Conservation (phyloP, 441 rosid genomes). For the Arabidopsis lyrata region DNA sequence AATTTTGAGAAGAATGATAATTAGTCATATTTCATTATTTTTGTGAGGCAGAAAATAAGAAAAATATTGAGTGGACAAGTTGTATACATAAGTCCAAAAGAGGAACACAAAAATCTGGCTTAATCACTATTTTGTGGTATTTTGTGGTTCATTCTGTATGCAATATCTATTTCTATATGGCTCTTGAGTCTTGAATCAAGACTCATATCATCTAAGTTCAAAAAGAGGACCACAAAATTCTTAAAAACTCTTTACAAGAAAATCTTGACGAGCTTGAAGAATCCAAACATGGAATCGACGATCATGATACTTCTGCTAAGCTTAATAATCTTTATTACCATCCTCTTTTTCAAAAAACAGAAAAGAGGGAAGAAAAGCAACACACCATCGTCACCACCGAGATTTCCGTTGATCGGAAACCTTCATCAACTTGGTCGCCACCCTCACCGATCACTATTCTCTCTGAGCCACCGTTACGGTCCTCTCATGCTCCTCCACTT, state of each 20-base stretch:
- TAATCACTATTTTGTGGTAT: neutral
- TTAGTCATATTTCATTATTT: neutral
- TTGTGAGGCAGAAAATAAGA: too few relatives aligned
- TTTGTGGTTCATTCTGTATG: neutral
- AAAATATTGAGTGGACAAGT: neutral
- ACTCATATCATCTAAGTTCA: too few relatives aligned
- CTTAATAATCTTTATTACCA: neutral
- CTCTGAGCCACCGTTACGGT: conserved; percentile 52
- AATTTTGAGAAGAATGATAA: neutral
- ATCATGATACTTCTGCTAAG: neutral
- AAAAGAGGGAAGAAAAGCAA: neutral
- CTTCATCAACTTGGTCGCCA: conserved; percentile 51
- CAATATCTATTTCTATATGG: too few relatives aligned
- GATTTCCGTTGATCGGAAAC: conserved; percentile 59
- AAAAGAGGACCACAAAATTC: neutral
- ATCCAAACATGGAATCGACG: too few relatives aligned
- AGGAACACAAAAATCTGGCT: neutral
- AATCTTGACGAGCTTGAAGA: neutral
- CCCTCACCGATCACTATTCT: conserved; percentile 58
- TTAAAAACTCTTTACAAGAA: neutral
- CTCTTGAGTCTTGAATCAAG: too few relatives aligned
- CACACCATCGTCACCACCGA: conserved; percentile 44
- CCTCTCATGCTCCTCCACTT: conserved; percentile 56
- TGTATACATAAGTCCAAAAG: neutral
- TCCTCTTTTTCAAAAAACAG: neutral